Evolutionary conservation across 306 rosid species (phyloP).

Genomic region (Prunus armeniaca): DNA sequence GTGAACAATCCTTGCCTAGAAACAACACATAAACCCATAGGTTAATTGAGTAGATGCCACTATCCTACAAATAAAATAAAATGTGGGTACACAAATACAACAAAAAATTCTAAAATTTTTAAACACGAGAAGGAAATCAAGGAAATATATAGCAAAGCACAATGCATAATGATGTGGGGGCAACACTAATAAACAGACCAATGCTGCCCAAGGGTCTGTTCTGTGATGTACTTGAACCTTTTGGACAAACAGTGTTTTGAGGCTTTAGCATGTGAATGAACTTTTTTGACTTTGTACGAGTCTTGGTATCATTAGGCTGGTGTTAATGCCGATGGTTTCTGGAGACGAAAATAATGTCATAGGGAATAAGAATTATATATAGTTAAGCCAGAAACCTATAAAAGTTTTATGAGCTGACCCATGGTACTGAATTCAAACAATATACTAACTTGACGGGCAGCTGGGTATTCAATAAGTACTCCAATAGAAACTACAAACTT

Average conservation of each 20-base stretch:
- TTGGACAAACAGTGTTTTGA: background rate
- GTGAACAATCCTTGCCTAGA: constrained; percentile 88
- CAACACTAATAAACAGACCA: background rate
- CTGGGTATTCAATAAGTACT: background rate
- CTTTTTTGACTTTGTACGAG: background rate
- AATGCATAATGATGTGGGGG: background rate
- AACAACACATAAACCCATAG: constrained; percentile 6
- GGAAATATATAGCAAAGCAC: background rate
- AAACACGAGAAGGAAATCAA: background rate
- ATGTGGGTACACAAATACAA: background rate
- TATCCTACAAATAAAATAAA: background rate
- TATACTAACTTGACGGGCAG: background rate
- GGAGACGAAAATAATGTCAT: background rate
- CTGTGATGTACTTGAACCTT: background rate
- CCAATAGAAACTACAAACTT: background rate
- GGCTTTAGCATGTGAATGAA: background rate
- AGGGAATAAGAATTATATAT: background rate
- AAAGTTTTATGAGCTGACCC: background rate
- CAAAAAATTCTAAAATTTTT: background rate
- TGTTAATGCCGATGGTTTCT: background rate
- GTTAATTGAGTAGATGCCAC: background rate
- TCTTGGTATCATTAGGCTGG: background rate
- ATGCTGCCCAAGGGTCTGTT: background rate
- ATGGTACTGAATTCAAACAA: background rate
- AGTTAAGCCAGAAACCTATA: background rate